Evolutionary conservation across 345 rosid species (phyloP).

Genomic region (Arabidopsis thaliana): TAIR10.1 NC_003076.8:9772501-9773000

Average conservation of each 20-base stretch:
- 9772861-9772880: conserved; percentile 99
- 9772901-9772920: conserved; percentile 95
- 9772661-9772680: not conserved
- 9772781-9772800: conserved; percentile 36
- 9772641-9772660: conserved; percentile 29
- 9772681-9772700: not conserved
- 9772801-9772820: conserved; percentile 67
- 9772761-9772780: conserved; percentile 11
- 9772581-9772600: conserved; percentile 96
- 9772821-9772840: conserved; percentile 92
- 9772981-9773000: conserved; percentile 10
- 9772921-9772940: conserved; percentile 95
- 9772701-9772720: not conserved
- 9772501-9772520: not conserved
- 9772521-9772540: conserved; percentile 17
- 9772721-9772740: conserved; percentile 4
- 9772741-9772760: not conserved
- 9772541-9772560: conserved; percentile 56
- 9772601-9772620: conserved; percentile 99
- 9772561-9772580: conserved; percentile 91
- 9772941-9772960: conserved; percentile 39
- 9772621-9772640: conserved; percentile 88
- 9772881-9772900: conserved; percentile 97
- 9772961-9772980: conserved; percentile 26
- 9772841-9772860: conserved; percentile 99